These are phyloP conservation scores for Carpinus fangiana DNA, from an alignment of 306 rosid genomes.

Conservation along the genomic window DNA sequence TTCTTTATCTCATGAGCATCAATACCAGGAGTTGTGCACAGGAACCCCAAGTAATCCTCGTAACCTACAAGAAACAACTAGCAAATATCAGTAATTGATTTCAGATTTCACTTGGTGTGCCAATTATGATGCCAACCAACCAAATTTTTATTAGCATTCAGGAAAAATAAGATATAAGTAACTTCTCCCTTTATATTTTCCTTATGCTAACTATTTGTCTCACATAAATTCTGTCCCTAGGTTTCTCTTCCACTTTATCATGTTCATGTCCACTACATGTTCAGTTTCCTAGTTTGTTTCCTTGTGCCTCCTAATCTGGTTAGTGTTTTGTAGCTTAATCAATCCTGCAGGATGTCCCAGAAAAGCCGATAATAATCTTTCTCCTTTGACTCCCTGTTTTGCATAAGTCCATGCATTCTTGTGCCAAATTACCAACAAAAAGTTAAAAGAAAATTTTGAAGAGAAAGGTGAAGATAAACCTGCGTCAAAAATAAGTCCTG, in stretches of 20 bases:
- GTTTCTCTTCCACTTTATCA: background rate
- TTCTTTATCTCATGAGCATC: constrained; percentile 71
- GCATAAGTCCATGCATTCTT: constrained; percentile 7
- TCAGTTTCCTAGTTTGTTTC: background rate
- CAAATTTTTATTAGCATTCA: background rate
- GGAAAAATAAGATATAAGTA: background rate
- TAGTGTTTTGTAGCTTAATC: background rate
- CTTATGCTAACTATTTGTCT: background rate
- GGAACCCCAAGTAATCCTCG: constrained; percentile 87
- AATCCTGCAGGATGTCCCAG: background rate
- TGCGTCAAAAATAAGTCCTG: constrained; percentile 95
- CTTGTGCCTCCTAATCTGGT: background rate
- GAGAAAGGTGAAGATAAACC: constrained; percentile 45
- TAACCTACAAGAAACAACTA: constrained; percentile 57
- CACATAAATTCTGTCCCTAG: background rate
- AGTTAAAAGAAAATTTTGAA: background rate
- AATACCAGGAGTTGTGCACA: constrained; percentile 88
- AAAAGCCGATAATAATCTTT: background rate
- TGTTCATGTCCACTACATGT: background rate
- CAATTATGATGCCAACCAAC: background rate
- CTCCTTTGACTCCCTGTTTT: background rate
- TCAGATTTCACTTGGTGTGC: background rate
- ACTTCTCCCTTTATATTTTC: background rate
- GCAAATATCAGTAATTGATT: constrained; percentile 14
- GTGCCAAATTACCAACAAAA: background rate